Base-by-base conservation (phyloP, 1,284 basidiomycete species). In the Microbotryum scabiosae region DNA sequence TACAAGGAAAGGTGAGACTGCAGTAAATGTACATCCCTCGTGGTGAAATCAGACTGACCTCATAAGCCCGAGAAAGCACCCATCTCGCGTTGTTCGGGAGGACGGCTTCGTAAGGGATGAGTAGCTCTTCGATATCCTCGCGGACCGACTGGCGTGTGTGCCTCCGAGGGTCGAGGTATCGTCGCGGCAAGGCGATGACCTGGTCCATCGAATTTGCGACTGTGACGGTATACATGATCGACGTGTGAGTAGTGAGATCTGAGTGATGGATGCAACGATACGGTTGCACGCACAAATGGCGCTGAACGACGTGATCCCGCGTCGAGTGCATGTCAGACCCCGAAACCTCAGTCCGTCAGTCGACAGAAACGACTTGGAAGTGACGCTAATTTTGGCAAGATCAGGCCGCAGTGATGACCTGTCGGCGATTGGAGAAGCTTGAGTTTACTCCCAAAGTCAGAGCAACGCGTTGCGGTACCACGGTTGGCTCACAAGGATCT, bases 281-380 rank as follows among this genome's bases (percentile, higher is more conserved):
- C 25, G 21, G 41, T 20, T 54, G 5, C 44, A 78, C 83, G 30
- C 63, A 90, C 90, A 82, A 54, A 97, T 82, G 30, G 97, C 76
- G 70, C 94, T 88, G 74, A 90, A 92, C 53, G 82, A 81, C 0
- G 89, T 83, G 60, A 97, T 90, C 1, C 94, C 94, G 67, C 85
- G 89, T 73, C 86, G 88, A 1, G 90, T 93, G 18, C 80, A 82
- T 0, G 92, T 94, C 16, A 85, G 82, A 0, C 83, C 76, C 23
- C 96, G 74, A 0, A 87, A 81, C 12, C 82, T 83, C 28, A 94
- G 78, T 1, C 78, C 83, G 62, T 83, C 78, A 0, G 87, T 83
- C 66, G 87, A 81, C 21, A 88, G 76, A 73, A 84, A 97, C 0
- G 85, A 78, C 72, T 87, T 85, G 61, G 87, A 82, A 62, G 83